Evolutionary conservation across 257 asterid genomes (phyloP).

Genomic region (Lithospermum erythrorhizon): DNA sequence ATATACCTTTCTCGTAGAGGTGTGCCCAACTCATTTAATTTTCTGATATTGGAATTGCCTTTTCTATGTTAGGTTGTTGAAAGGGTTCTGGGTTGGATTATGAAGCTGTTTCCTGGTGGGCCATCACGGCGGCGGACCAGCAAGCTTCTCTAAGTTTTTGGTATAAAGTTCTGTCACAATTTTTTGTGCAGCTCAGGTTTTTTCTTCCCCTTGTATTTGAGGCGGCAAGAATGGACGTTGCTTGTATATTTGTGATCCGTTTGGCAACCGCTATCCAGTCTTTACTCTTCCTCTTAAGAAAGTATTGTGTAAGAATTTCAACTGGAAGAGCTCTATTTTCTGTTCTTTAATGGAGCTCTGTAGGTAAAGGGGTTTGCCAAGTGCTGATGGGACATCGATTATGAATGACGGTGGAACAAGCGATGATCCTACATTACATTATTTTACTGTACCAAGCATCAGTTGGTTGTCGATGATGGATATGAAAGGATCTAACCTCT

Average conservation of each 20-base stretch:
- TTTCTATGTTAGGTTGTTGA: conserved; percentile 64
- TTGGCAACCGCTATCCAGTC: conserved; percentile 23
- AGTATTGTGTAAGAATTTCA: not conserved
- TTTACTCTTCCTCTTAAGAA: conserved; percentile 11
- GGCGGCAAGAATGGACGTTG: conserved; percentile 36
- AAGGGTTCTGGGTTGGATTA: conserved; percentile 93
- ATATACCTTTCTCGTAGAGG: no score
- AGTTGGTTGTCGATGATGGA: not conserved
- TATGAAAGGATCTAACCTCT: not conserved
- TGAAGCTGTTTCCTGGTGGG: conserved; percentile 95
- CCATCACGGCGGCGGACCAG: conserved; percentile 68
- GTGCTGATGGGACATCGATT: not conserved
- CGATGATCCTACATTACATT: not conserved
- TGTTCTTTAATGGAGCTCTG: not conserved
- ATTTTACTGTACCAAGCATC: not conserved
- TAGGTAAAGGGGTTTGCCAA: not conserved
- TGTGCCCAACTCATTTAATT: no score
- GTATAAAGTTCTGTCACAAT: conserved; percentile 4
- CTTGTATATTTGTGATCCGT: conserved; percentile 37
- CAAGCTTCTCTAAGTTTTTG: conserved; percentile 47
- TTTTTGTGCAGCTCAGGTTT: conserved; percentile 19
- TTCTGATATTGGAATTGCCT: not conserved
- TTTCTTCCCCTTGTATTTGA: conserved; percentile 21
- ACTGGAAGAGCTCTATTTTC: not conserved
- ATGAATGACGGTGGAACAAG: not conserved